Evolutionary conservation across 176 grass and related monocot genomes (phyloP).

Genomic region (Alopecurus myosuroides): DNA sequence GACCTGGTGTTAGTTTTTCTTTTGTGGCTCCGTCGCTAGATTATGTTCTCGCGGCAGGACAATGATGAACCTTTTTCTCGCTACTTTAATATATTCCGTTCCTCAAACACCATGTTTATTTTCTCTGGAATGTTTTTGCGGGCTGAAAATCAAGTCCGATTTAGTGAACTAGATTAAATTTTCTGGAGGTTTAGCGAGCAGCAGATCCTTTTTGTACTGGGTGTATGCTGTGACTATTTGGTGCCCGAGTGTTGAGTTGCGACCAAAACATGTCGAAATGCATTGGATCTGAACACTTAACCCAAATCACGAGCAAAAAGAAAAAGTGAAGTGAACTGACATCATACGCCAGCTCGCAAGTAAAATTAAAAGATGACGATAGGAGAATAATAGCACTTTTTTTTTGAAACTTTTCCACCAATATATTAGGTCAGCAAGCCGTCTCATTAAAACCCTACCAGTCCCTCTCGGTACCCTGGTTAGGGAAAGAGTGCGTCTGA

Average conservation of each 20-base stretch:
- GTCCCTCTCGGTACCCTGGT: too few relatives aligned
- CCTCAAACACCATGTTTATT: background rate
- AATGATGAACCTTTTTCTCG: background rate
- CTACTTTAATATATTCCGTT: background rate
- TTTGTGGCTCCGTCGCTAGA: background rate
- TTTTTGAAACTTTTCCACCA: too few relatives aligned
- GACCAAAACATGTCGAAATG: background rate
- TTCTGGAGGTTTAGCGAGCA: background rate
- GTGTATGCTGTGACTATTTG: background rate
- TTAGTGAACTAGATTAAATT: background rate
- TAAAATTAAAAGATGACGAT: too few relatives aligned
- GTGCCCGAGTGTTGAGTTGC: background rate
- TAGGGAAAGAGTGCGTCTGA: too few relatives aligned
- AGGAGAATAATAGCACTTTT: too few relatives aligned
- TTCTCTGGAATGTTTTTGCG: background rate
- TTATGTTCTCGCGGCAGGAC: conserved; percentile 12
- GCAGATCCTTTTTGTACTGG: too few relatives aligned
- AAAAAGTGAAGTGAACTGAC: background rate
- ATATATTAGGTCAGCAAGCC: too few relatives aligned
- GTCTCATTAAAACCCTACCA: too few relatives aligned
- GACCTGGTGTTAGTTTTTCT: conserved; percentile 33
- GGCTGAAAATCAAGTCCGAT: background rate
- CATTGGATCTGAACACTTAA: background rate
- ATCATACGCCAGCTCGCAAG: too few relatives aligned
- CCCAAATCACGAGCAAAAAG: background rate